Conservation (phyloP, 257 asterid genomes). For the Nicotiana noctiflora region DNA sequence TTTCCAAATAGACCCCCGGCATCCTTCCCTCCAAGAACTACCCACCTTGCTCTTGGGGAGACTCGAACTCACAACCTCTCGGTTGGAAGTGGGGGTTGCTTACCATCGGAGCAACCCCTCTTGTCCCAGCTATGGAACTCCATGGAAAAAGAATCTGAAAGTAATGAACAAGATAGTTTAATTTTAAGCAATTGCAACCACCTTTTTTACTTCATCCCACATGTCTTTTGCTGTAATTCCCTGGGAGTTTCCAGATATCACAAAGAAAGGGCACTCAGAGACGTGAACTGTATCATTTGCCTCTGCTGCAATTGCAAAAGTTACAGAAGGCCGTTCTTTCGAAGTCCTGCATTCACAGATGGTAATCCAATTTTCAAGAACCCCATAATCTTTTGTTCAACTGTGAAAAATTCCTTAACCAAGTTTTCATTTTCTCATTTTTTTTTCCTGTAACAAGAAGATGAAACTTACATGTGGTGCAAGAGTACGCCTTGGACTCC, state of each 20-base stretch:
- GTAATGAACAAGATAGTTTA: conserved; percentile 1
- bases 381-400: background rate
- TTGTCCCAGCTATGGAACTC: too few relatives aligned
- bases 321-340: conserved; percentile 65
- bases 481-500: conserved; percentile 65
- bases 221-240: conserved; percentile 81
- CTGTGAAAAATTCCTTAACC: background rate
- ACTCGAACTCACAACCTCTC: too few relatives aligned
- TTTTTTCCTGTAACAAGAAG: background rate
- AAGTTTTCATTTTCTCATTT: background rate
- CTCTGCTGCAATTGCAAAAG: conserved; percentile 82
- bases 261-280: conserved; percentile 85
- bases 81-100: too few relatives aligned
- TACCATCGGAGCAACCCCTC: too few relatives aligned
- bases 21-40: too few relatives aligned
- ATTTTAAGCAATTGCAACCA: conserved; percentile 12
- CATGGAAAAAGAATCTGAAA: conserved; percentile 12
- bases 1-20: too few relatives aligned
- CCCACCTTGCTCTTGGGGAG: too few relatives aligned
- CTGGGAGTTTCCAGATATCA: conserved; percentile 65
- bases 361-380: background rate
- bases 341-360: conserved; percentile 56
- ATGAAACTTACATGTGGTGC: conserved; percentile 78
- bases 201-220: conserved; percentile 97
- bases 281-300: conserved; percentile 63